Evolutionary conservation across 306 rosid species (phyloP), one percentile per base, ranked within the genome.

Genomic region (Ochetophila trinervis): DNA sequence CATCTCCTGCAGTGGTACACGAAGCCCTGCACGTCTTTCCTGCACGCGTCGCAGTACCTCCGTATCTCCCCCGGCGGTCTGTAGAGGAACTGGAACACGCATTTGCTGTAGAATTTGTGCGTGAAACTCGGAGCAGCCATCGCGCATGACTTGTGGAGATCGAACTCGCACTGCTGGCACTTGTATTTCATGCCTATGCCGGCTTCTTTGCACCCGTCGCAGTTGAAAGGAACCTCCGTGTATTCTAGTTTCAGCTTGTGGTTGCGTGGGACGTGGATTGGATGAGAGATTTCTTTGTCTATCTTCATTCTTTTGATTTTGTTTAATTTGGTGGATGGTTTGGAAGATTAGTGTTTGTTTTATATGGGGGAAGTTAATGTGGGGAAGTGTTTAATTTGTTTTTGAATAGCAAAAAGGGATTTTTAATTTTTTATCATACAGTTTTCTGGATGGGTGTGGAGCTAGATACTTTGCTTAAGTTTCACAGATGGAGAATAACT

Each of bases 191-290:
- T 78, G 62, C 85, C 88, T 10, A 83, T 80, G 0, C 88, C 88
- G 1, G 77, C 85, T 73, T 80, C 88, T 66, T 83, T 80, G 81
- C 88, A 83, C 12, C 88, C 88, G n/a, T 80, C 83, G 35, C 88
- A 83, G 66, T 73, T 54, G 76, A 74, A 83, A 6, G 88, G 88
- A 48, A 53, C 68, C 66, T 83, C 88, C 0, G 83, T 77, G 77
- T 77, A 74, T 40, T 77, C 85, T 5, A 77, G 73, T 71, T 63
- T 74, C 27, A 83, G 74, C 65, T 57, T 77, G 69, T 83, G 88
- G 65, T 70, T 27, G 32, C 32, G 66, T 5, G 76, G 85, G 66
- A n/a, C n/a, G n/a, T 83, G 88, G 69, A 70, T 65, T 2, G 83
- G 83, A 68, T 83, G 88, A 60, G 36, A 59, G 62, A 80, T 74